A percentile compares a stretch with the other conserved stretches of the same genome.
Conservation (phyloP, 1,284 basidiomycete genomes). For the Leccinum proximum region DNA sequence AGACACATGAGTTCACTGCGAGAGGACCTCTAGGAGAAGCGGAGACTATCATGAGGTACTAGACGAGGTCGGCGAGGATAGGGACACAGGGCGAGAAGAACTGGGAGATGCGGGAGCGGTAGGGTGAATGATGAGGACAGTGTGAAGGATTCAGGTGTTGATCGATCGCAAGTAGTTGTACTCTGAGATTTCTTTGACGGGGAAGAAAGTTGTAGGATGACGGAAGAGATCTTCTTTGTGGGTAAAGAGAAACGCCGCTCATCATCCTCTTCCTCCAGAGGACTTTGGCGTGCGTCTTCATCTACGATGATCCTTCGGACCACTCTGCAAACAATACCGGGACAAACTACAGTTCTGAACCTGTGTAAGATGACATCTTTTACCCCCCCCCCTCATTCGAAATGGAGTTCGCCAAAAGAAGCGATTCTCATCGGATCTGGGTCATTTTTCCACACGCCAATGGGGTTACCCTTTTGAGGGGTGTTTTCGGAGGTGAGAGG, state of each 20-base stretch:
- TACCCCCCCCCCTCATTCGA: slow-evolving; percentile 44
- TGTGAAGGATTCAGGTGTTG: slow-evolving; percentile 13
- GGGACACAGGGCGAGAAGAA: slow-evolving; percentile 3
- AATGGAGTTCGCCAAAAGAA: slow-evolving; percentile 76
- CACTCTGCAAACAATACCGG: slow-evolving; percentile 59
- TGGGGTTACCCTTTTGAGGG: slow-evolving; percentile 32
- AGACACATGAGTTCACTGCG: slow-evolving; percentile 49
- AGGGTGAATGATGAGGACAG: slow-evolving; percentile 21
- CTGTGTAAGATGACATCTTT: slow-evolving; percentile 75
- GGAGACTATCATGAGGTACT: slow-evolving; percentile 8
- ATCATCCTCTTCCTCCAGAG: background rate
- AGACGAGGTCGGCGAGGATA: slow-evolving; percentile 1
- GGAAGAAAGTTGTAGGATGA: slow-evolving; percentile 16
- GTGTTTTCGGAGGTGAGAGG: slow-evolving; percentile 70
- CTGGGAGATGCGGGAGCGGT: slow-evolving; percentile 1
- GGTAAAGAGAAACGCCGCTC: slow-evolving; percentile 11
- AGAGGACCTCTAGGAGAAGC: slow-evolving; percentile 44
- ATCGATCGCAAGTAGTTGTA: slow-evolving; percentile 4
- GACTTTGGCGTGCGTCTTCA: slow-evolving; percentile 9
- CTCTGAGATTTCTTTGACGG: slow-evolving; percentile 13
- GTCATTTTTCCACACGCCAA: slow-evolving; percentile 54
- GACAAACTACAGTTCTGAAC: slow-evolving; percentile 77
- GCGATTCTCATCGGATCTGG: slow-evolving; percentile 74
- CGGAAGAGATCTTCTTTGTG: slow-evolving; percentile 18
- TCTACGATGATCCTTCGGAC: slow-evolving; percentile 54